Base-by-base conservation (phyloP, 2,329 filamentous ascomycete species). In the Colletotrichum sidae region DNA sequence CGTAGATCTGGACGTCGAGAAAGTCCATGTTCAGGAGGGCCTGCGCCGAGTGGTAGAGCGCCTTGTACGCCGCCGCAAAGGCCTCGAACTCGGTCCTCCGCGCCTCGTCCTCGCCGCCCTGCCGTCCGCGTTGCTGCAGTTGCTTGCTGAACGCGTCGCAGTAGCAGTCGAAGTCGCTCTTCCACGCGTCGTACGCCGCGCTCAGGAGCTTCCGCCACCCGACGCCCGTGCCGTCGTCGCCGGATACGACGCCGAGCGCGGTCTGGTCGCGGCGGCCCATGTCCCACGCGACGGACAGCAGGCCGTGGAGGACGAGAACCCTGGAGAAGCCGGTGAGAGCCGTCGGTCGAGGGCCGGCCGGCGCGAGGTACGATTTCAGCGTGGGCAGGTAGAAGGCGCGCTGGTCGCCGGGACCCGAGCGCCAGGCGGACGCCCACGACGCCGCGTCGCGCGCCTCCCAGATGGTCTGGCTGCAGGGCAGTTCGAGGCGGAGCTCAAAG, bases 251-350 rank as follows among this genome's bases (percentile, higher is more conserved):
- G 0, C 85, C 84, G 0, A 90, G 79, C 0, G 85, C 84, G 0
- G 87, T 89, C 69, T 90, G 87, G 60, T 90, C 88, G 7, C 88
- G 79, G 2, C 88, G 79, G 55, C 86, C 84, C 77, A 90, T 84
- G 63, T 90, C 87, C 80, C 87, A 88, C 2, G 83, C 82, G 3
- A 90, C 80, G 0, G 86, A 88, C 86, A 90, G 89, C 1, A 90
- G 74, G 0, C 87, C 88, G 52, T 90, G 87, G 0, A 90, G 76
- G 1, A 90, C 73, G 1, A 90, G 74, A 0, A 86, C 74, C 0
- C 86, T 77, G 0, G 86, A 86, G 0, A 89, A 70, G 0, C 79
- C 79, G 64, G 87, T 88, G 0, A 89, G 70, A 11, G 75, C 69
- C 3, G 76, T 72, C 0, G 78, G 74, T 5, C 77, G 73, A 12